Evolutionary conservation across 1,284 basidiomycete genomes (phyloP), one percentile per base, ranked within the genome.

Genomic region (Sanghuangporus weigelae): DNA sequence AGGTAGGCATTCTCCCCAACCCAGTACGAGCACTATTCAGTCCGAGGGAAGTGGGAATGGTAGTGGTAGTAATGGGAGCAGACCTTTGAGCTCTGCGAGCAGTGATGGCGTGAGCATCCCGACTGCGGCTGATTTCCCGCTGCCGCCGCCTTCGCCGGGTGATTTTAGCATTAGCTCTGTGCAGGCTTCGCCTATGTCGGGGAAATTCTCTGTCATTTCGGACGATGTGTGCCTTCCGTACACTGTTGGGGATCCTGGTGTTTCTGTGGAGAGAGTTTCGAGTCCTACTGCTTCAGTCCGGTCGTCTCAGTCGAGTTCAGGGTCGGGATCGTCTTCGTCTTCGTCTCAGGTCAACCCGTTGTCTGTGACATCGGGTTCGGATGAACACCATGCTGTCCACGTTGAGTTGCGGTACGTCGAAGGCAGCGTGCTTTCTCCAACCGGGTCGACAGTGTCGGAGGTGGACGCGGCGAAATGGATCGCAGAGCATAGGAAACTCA

Each of bases 261-360:
- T 50, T 19, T 36, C 39, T 16, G 54, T 50, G 11, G 39, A 59
- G 23, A 39, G 62, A 35, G n/a, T 62, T n/a, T 48, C 59, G 38
- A 62, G 64, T 39, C 64, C 64, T 14, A 31, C 26, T 7, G 53
- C 64, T 16, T 62, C 64, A 10, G 48, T 51, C 16, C 64, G 60
- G 4, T 65, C 64, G 7, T 65, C 64, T n/a, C 63, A 64, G 35
- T 65, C 60, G 21, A 62, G 60, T 46, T 65, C 64, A 16, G 35
- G 58, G 39, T 65, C 64, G 1, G 60, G 57, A 2, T 62, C 60
- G 26, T 57, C 64, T 6, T 53, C 63, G n/a, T 57, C 53, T n/a
- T 63, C 58, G 1, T 65, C 64, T 10, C 60, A 62, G 39, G 57
- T 57, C 16, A 58, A 62, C n/a, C 60, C 60, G 1, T 23, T 65